Evolutionary conservation across 768 basidiomycete genomes (phyloP), one percentile per base, ranked within the genome.

Genomic region (Mycena filopes): DNA sequence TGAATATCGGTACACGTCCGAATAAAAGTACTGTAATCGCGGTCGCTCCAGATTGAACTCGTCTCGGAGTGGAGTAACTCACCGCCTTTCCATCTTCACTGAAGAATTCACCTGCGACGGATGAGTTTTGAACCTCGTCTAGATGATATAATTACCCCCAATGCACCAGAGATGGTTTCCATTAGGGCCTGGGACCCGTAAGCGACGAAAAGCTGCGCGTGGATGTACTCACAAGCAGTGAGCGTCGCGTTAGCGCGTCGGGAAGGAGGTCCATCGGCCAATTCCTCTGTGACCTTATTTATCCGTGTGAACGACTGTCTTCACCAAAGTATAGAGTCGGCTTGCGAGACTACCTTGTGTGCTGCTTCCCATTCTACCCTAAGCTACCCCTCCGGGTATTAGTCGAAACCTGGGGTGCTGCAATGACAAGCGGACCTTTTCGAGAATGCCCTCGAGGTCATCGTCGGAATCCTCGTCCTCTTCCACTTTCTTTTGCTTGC

Each of bases 101-200:
- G 73, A 95, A 96, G 75, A 89, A 94, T 73, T 95, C 94, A 8
- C 94, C 50, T 36, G 10, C 36, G 36, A 36, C 36, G 10, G 10
- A 36, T 36, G 36, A 36, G 36, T 36, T 4, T 36, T 36, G 10
- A 36, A 36, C 11, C n/a, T 11, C 5, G 36, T 36, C 36, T 36
- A 9, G 11, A 36, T 10, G 2, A 2, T 36, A 36, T 11, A 10
- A 11, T 2, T 36, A 36, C 36, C 93, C 0, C 93, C 93, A 36
- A 94, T 90, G 65, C 84, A 90, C 92, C 91, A 96, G 0, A 96
- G 80, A 74, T 94, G 85, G 65, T 90, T 91, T 46, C 92, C 92
- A 58, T 82, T 87, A 1, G 94, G 95, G 76, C 36, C 36, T 36
- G 36, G 9, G 36, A 9, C 36, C 11, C 36, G 10, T 36, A 36